Percentiles rank a stretch among this genome's conserved stretches.
Evolutionary conservation across 2,329 filamentous ascomycete species (phyloP).

Genomic region (Ampelomyces quisqualis): DNA sequence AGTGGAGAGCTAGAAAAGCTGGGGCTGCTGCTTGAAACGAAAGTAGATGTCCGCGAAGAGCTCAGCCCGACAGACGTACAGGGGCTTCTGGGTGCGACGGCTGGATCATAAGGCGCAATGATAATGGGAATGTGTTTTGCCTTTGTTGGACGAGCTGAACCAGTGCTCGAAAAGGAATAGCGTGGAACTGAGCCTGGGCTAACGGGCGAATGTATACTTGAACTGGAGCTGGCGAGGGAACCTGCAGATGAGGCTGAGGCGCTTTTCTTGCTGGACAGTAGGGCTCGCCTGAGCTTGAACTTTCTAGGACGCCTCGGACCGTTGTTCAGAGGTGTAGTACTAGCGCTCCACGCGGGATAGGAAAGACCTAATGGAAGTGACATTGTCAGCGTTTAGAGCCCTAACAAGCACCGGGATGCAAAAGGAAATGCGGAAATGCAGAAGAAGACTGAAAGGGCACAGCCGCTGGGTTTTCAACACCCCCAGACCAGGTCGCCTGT

Average conservation of each 20-base stretch:
- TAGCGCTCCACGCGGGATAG: conserved; percentile 39
- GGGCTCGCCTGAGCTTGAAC: conserved; percentile 30
- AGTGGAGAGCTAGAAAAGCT: conserved; percentile 32
- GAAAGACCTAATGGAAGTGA: conserved; percentile 42
- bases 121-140: conserved; percentile 50
- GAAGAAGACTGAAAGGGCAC: conserved; percentile 27
- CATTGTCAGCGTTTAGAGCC: conserved; percentile 42
- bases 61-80: conserved; percentile 38
- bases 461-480: conserved; percentile 36
- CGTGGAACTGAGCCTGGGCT: conserved; percentile 21
- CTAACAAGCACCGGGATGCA: conserved; percentile 9
- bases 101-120: conserved; percentile 46
- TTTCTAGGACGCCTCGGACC: conserved; percentile 34
- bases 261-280: conserved; percentile 26
- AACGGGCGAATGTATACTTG: conserved; percentile 23
- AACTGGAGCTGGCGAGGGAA: conserved; percentile 26
- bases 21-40: conserved; percentile 31
- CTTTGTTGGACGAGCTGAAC: conserved; percentile 29
- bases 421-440: conserved; percentile 24
- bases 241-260: conserved; percentile 34
- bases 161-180: conserved; percentile 21
- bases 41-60: conserved; percentile 36
- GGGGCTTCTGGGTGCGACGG: conserved; percentile 41
- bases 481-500: conserved; percentile 29
- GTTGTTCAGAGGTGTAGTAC: conserved; percentile 38